Conservation (phyloP, 768 basidiomycete genomes). For the Leccinum sublutescens region DNA sequence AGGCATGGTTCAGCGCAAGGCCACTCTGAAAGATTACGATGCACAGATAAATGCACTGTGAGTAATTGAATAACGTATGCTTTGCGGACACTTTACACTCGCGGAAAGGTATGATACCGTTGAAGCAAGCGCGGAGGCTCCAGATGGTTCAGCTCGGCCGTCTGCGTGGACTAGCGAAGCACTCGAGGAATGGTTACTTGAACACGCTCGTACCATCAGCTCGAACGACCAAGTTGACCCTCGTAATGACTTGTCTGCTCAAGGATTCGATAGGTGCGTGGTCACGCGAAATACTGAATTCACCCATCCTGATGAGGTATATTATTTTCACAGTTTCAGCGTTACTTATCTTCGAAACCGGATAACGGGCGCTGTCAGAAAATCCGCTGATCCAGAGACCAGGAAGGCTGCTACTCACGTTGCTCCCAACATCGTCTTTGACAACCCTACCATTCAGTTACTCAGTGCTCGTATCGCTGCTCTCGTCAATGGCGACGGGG, state of each 20-base stretch:
- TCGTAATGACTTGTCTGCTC: conserved; percentile 28
- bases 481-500: conserved; percentile 5
- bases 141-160: conserved; percentile 24
- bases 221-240: conserved; percentile 7
- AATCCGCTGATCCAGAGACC: conserved; percentile 28
- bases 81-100: not conserved
- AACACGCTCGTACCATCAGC: conserved; percentile 23
- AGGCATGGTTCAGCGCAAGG: conserved; percentile 43
- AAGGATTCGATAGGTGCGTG: conserved; percentile 40
- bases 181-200: conserved; percentile 28
- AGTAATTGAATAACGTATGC: not conserved
- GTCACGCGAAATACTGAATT: not conserved
- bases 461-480: conserved; percentile 27
- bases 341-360: conserved; percentile 31
- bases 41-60: conserved; percentile 48
- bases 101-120: conserved; percentile 32
- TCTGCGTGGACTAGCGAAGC: conserved; percentile 21
- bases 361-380: conserved; percentile 27
- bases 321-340: conserved; percentile 19
- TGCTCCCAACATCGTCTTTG: conserved; percentile 34
- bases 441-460: conserved; percentile 40
- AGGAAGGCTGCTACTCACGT: conserved; percentile 28
- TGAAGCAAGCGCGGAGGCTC: conserved; percentile 23
- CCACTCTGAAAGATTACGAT: conserved; percentile 38
- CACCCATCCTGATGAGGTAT: not conserved